Conservation (phyloP, 768 basidiomycete genomes). For the Mycena venus region DNA sequence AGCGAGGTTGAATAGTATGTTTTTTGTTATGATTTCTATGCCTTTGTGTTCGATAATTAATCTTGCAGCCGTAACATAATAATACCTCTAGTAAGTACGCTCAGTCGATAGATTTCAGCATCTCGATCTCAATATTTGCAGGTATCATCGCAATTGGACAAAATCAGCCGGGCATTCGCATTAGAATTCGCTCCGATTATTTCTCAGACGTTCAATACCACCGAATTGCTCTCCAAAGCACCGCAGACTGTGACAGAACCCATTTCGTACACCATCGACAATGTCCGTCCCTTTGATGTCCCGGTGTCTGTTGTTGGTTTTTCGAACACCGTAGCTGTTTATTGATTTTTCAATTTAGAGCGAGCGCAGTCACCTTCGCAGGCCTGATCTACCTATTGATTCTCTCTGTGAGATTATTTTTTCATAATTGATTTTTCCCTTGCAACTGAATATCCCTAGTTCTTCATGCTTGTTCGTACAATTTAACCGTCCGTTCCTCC, state of each 20-base stretch:
- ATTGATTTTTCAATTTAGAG: constrained; percentile 45
- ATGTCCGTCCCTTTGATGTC: constrained; percentile 69
- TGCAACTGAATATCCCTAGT: constrained; percentile 13
- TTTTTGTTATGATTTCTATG: not conserved
- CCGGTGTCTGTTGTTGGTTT: constrained; percentile 59
- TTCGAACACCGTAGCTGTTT: not conserved
- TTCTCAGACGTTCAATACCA: constrained; percentile 43
- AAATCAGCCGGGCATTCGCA: constrained; percentile 51
- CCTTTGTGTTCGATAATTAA: not conserved
- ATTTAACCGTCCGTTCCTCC: not conserved
- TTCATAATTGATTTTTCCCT: no score
- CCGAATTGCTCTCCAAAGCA: constrained; percentile 56
- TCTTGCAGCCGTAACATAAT: not conserved
- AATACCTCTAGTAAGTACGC: constrained; percentile 67
- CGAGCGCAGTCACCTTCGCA: constrained; percentile 65
- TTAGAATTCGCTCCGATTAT: constrained; percentile 44
- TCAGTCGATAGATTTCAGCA: not conserved
- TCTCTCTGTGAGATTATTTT: constrained; percentile 41
- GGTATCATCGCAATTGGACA: constrained; percentile 52
- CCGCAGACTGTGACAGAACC: constrained; percentile 66
- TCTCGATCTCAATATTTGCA: not conserved
- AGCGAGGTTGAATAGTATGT: constrained; percentile 59
- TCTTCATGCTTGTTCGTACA: constrained; percentile 56
- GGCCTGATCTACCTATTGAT: constrained; percentile 68
- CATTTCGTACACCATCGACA: constrained; percentile 60